Conservation (phyloP, 768 basidiomycete genomes). For the Wakefieldia striispora region DNA sequence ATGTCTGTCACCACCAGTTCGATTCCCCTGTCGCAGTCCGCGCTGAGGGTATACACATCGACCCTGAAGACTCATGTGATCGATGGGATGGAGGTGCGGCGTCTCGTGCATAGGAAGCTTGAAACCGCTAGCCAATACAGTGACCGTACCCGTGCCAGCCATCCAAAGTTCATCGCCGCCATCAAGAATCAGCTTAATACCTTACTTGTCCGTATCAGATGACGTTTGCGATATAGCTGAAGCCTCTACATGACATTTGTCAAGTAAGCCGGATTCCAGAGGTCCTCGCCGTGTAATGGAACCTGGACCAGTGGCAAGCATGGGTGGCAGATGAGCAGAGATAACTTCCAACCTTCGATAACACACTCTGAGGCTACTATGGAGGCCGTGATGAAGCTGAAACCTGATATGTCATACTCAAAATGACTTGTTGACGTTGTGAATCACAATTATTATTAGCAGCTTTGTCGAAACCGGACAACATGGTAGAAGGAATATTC, state of each 20-base stretch:
- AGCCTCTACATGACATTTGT: conserved; percentile 57
- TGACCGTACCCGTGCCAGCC: no score
- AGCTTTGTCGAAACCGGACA: conserved; percentile 70
- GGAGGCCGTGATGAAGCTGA: conserved; percentile 80
- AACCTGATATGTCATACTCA: conserved; percentile 54
- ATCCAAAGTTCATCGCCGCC: conserved; percentile 69
- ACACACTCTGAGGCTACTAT: conserved; percentile 86
- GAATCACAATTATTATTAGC: conserved; percentile 51
- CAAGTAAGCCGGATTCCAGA: conserved; percentile 82
- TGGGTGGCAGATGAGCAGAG: not conserved
- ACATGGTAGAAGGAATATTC: conserved; percentile 70
- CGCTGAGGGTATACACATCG: conserved; percentile 69
- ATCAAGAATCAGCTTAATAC: conserved; percentile 80
- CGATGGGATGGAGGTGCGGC: conserved; percentile 88
- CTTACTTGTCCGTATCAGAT: conserved; percentile 57
- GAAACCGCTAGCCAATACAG: no score
- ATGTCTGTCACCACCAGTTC: conserved; percentile 25
- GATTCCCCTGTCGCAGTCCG: conserved; percentile 65
- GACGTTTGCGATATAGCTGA: not conserved
- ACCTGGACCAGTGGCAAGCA: conserved; percentile 76
- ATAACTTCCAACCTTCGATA: not conserved
- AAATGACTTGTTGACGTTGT: not conserved
- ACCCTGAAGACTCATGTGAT: conserved; percentile 64
- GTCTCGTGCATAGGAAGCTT: conserved; percentile 80
- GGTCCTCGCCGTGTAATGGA: conserved; percentile 71